Evolutionary conservation across 306 rosid species (phyloP).

Genomic region (Abrus precatorius): DNA sequence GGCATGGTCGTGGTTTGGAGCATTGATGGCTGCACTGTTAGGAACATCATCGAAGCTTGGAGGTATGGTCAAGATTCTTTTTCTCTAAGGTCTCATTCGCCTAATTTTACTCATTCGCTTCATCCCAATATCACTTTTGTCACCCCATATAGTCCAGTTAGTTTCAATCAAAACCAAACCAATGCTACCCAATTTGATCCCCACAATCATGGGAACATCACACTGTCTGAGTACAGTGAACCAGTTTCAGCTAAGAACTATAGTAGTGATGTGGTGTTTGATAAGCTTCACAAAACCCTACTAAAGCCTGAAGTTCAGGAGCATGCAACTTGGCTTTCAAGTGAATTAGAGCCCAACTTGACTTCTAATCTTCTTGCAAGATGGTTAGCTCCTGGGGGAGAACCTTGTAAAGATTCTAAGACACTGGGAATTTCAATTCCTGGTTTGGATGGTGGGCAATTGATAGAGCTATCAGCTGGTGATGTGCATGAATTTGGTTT

Average conservation of each 20-base stretch:
- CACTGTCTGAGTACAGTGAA: constrained; percentile 39
- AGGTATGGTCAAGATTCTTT: constrained; percentile 59
- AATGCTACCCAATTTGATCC: constrained; percentile 51
- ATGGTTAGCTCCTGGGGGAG: constrained; percentile 80
- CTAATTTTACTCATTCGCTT: constrained; percentile 49
- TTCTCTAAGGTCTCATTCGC: constrained; percentile 51
- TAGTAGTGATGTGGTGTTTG: constrained; percentile 30
- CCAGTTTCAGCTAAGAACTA: constrained; percentile 47
- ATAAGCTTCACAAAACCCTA: constrained; percentile 35
- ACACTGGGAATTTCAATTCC: constrained; percentile 69
- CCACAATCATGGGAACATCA: constrained; percentile 31
- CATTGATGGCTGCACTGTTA: constrained; percentile 65
- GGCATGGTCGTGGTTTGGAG: constrained; percentile 79
- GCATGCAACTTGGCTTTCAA: constrained; percentile 64
- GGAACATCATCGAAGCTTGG: constrained; percentile 62
- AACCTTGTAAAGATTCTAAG: constrained; percentile 74
- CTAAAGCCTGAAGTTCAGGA: constrained; percentile 36
- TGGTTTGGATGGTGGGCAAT: constrained; percentile 60
- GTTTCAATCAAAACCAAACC: constrained; percentile 50
- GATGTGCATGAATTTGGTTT: constrained; percentile 75
- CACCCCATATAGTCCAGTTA: constrained; percentile 28
- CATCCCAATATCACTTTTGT: constrained; percentile 45
- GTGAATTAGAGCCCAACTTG: constrained; percentile 67
- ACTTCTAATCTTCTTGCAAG: constrained; percentile 70
- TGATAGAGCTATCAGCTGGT: constrained; percentile 73